Percentiles rank a stretch among this genome's conserved stretches.
Evolutionary conservation across 2,329 filamentous ascomycete genomes (phyloP).

Genomic region (Teratosphaeria epicoccoides): DNA sequence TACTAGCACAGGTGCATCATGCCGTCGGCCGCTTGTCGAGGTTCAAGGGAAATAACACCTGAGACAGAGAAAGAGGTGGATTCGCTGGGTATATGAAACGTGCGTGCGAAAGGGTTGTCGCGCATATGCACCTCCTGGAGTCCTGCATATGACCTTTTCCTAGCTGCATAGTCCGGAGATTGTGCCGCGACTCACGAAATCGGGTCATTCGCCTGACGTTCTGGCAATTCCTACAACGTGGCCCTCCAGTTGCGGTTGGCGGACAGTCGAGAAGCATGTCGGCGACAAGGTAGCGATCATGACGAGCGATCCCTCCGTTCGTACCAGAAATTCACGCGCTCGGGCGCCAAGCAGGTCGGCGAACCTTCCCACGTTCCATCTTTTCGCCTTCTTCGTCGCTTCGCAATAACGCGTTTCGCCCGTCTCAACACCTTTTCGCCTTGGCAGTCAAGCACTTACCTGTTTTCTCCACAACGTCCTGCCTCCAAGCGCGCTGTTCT

Average conservation of each 20-base stretch:
- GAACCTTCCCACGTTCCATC: too few species aligned
- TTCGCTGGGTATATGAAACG: not conserved
- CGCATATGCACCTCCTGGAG: not conserved
- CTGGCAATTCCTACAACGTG: not conserved
- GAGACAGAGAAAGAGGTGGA: not conserved
- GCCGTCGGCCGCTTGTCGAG: not conserved
- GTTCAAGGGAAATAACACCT: not conserved
- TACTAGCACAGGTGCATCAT: not conserved
- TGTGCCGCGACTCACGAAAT: not conserved
- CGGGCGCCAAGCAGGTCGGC: not conserved
- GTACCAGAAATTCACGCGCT: not conserved
- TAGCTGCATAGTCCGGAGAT: constrained; percentile 3
- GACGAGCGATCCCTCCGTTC: too few species aligned
- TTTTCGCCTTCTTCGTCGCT: not conserved
- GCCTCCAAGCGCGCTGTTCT: not conserved
- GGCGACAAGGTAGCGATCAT: too few species aligned
- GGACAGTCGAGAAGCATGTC: not conserved
- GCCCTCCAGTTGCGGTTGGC: not conserved
- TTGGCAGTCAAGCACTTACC: not conserved
- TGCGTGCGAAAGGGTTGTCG: not conserved
- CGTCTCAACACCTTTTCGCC: too few species aligned
- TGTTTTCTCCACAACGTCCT: not conserved
- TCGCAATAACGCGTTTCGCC: not conserved
- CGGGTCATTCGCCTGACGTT: not conserved
- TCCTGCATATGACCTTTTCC: constrained; percentile 1